A percentile compares a stretch with the other conserved stretches of the same genome.
These are phyloP conservation scores for Spergularia bocconei DNA, from an alignment of 148 eudicot genomes.

Conservation along the genomic window DNA sequence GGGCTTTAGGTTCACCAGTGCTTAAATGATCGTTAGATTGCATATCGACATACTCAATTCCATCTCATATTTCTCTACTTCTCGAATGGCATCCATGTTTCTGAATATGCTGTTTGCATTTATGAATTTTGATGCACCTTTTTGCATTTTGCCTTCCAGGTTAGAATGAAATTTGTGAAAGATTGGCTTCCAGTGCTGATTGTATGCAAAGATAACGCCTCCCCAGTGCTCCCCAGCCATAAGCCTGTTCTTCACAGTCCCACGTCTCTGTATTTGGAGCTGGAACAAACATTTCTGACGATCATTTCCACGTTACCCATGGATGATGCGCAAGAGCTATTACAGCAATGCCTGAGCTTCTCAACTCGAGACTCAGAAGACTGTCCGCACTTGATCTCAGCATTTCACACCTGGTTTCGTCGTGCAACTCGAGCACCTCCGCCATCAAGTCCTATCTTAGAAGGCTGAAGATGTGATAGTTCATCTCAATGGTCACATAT, in stretches of 20 bases:
- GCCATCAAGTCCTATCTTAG: background rate
- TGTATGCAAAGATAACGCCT: slow-evolving; percentile 64
- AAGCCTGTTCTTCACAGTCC: slow-evolving; percentile 46
- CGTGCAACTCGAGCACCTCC: slow-evolving; percentile 52
- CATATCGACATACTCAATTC: background rate
- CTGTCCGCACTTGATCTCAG: slow-evolving; percentile 71
- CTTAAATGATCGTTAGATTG: background rate
- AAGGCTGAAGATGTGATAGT: background rate
- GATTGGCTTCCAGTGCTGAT: slow-evolving; percentile 92
- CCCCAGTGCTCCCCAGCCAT: slow-evolving; percentile 45
- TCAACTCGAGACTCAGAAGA: slow-evolving; percentile 78
- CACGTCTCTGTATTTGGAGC: slow-evolving; percentile 51
- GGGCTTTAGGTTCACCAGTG: background rate
- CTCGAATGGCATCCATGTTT: background rate
- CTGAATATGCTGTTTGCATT: background rate
- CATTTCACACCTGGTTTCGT: slow-evolving; percentile 86
- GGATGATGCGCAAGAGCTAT: slow-evolving; percentile 65
- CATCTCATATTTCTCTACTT: no score
- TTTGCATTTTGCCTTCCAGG: slow-evolving; percentile 36
- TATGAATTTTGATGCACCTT: background rate
- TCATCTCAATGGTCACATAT: background rate
- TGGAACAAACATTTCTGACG: slow-evolving; percentile 70
- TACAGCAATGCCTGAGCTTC: slow-evolving; percentile 86
- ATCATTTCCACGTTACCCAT: slow-evolving; percentile 80
- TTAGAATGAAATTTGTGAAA: slow-evolving; percentile 78